A percentile compares a stretch with the other conserved stretches of the same genome.
Conservation (phyloP, 768 basidiomycete species). For the Tulasnella sp. region DNA sequence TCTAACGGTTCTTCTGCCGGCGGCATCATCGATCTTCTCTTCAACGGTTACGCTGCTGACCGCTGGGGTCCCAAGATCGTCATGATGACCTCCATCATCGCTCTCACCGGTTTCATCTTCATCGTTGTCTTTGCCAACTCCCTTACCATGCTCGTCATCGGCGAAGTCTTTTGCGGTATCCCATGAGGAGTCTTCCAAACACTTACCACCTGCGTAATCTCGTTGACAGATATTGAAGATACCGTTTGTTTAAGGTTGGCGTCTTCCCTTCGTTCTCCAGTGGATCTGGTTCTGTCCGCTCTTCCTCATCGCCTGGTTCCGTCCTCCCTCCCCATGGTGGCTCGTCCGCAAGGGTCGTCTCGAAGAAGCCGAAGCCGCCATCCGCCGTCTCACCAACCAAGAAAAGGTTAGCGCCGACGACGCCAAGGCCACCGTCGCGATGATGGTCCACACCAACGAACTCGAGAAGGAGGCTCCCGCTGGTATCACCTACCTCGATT, state of each 20-base stretch:
- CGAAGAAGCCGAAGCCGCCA: slow-evolving; percentile 28
- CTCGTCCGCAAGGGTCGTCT: slow-evolving; percentile 29
- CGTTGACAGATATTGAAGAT: background rate
- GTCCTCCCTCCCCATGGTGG: slow-evolving; percentile 30
- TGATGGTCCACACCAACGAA: slow-evolving; percentile 34
- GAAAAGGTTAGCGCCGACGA: slow-evolving; percentile 25
- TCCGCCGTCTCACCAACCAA: slow-evolving; percentile 25
- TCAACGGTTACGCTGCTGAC: slow-evolving; percentile 33
- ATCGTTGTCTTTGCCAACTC: slow-evolving; percentile 26
- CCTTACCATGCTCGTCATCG: slow-evolving; percentile 25
- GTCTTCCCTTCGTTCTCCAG: slow-evolving; percentile 27
- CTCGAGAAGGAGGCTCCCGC: slow-evolving; percentile 31
- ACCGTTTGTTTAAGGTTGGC: background rate
- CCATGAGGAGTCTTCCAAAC: slow-evolving; percentile 33
- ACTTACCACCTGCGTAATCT: slow-evolving; percentile 27
- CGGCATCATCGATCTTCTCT: slow-evolving; percentile 29
- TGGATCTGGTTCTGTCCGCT: slow-evolving; percentile 34
- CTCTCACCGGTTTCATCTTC: slow-evolving; percentile 26
- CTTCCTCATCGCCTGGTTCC: slow-evolving; percentile 28
- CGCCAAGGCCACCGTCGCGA: slow-evolving; percentile 30
- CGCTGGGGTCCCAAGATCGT: slow-evolving; percentile 32
- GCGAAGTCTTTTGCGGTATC: slow-evolving; percentile 30
- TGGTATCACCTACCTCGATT: slow-evolving; percentile 34
- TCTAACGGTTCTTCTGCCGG: slow-evolving; percentile 33
- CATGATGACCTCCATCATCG: slow-evolving; percentile 28